Percentiles rank a stretch among this genome's conserved stretches.
These are phyloP conservation scores for Aeschynomene evenia DNA, from an alignment of 306 rosid species.

Conservation along the genomic window DNA sequence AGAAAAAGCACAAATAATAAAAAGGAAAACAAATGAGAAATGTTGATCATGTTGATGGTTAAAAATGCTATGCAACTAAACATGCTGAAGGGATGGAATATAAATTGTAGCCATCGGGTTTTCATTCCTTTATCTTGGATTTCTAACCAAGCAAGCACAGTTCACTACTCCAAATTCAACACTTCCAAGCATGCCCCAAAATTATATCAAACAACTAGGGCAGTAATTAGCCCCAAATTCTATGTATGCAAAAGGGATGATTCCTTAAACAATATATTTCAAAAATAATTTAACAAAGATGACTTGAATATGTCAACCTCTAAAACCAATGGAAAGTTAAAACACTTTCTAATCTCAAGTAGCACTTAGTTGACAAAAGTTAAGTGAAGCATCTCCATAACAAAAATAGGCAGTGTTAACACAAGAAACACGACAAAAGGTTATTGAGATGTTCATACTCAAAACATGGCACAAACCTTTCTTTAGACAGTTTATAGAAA, in stretches of 20 bases:
- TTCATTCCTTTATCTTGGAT: not conserved
- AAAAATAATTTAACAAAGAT: slow-evolving; percentile 1
- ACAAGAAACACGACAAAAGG: not conserved
- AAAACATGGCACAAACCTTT: slow-evolving; percentile 61
- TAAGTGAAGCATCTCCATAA: slow-evolving; percentile 9
- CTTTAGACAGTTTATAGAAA: slow-evolving; percentile 88
- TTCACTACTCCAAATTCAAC: not conserved
- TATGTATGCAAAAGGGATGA: not conserved
- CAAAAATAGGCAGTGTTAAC: slow-evolving; percentile 19
- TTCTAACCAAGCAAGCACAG: not conserved
- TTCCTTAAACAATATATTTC: not conserved
- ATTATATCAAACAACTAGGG: slow-evolving; percentile 1
- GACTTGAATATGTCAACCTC: slow-evolving; percentile 7
- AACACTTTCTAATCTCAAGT: slow-evolving; percentile 21
- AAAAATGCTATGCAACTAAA: slow-evolving; percentile 28
- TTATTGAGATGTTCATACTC: slow-evolving; percentile 18
- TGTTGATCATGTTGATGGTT: slow-evolving; percentile 20
- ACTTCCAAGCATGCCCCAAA: not conserved
- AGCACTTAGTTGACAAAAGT: slow-evolving; percentile 4
- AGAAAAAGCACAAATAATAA: slow-evolving; percentile 9
- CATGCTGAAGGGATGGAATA: slow-evolving; percentile 9
- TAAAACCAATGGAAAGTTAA: not conserved
- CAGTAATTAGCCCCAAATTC: not conserved
- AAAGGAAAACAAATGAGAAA: slow-evolving; percentile 15
- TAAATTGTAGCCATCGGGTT: not conserved